Evolutionary conservation across 2,329 filamentous ascomycete genomes (phyloP).

Genomic region (Iodosphaeria phyllophila): DNA sequence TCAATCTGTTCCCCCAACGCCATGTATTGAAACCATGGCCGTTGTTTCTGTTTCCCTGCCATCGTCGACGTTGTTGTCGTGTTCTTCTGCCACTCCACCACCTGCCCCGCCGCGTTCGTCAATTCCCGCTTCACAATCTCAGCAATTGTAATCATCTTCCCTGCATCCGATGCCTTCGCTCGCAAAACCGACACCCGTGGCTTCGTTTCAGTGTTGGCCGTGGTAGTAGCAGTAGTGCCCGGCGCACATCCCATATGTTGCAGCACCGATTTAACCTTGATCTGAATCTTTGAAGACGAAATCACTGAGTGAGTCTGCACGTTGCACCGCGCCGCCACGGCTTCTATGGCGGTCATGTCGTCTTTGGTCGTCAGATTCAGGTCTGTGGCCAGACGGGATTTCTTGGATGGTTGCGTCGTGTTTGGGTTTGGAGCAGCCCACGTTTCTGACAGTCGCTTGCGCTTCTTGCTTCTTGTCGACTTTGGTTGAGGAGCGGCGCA

Average conservation of each 20-base stretch:
- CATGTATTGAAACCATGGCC: constrained; percentile 43
- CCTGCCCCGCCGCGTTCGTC: no score
- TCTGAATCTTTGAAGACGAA: constrained; percentile 39
- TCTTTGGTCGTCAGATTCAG: constrained; percentile 12
- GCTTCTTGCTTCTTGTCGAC: constrained; percentile 9
- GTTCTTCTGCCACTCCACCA: constrained; percentile 14
- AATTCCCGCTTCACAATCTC: constrained; percentile 46
- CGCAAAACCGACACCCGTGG: constrained; percentile 24
- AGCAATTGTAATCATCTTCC: constrained; percentile 49
- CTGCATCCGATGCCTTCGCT: constrained; percentile 29
- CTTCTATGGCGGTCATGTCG: constrained; percentile 23
- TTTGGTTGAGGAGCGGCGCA: background rate
- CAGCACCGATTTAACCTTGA: constrained; percentile 26
- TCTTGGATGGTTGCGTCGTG: constrained; percentile 7
- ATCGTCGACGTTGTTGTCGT: constrained; percentile 14
- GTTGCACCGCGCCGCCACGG: constrained; percentile 25
- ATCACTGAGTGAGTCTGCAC: constrained; percentile 34
- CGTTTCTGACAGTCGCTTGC: constrained; percentile 13
- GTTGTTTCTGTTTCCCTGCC: no score
- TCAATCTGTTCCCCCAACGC: constrained; percentile 28
- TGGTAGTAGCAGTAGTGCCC: no score
- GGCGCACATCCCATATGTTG: no score
- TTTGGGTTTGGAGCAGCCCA: constrained; percentile 4
- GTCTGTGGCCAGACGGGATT: constrained; percentile 7
- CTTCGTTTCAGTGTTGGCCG: constrained; percentile 9